Percentiles rank a stretch among this genome's conserved stretches.
phyloP scores from a whole-genome alignment of 352 stramenopile genomes.

The Elongisporangium prolatum region DNA sequence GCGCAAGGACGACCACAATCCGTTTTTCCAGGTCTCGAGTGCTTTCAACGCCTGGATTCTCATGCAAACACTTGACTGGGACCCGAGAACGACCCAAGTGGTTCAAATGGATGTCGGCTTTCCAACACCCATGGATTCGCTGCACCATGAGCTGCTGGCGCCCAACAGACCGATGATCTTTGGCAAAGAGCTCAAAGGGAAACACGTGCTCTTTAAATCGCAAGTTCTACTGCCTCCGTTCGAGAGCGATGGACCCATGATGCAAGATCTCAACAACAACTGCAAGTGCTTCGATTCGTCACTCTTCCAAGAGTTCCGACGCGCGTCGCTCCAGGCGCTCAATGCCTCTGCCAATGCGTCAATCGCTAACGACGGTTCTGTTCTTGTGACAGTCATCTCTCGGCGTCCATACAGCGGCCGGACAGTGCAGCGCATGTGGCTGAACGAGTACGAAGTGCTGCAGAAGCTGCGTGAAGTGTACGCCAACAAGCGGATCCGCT shows the following conservation, averaged over 20 bases:
- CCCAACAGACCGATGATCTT: slow-evolving; percentile 11
- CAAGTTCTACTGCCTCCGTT: slow-evolving; percentile 15
- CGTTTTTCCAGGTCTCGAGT: slow-evolving; percentile 30
- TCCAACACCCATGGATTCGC: slow-evolving; percentile 12
- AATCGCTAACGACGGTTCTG: slow-evolving; percentile 1
- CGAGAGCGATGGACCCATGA: slow-evolving; percentile 12
- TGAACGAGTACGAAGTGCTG: slow-evolving; percentile 21
- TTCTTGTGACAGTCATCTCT: slow-evolving; percentile 20
- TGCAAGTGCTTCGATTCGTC: slow-evolving; percentile 8
- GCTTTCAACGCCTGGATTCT: slow-evolving; percentile 26
- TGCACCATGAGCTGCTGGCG: slow-evolving; percentile 20
- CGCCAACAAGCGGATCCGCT: slow-evolving; percentile 6
- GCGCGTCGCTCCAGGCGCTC: slow-evolving; percentile 3
- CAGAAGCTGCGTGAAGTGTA: slow-evolving; percentile 15
- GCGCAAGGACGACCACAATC: slow-evolving; percentile 29
- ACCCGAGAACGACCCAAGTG: slow-evolving; percentile 12
- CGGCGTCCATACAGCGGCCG: slow-evolving; percentile 15
- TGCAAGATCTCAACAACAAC: slow-evolving; percentile 14
- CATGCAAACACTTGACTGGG: slow-evolving; percentile 9
- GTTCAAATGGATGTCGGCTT: slow-evolving; percentile 22
- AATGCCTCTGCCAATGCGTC: not conserved
- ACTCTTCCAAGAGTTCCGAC: slow-evolving; percentile 11
- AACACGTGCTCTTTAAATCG: slow-evolving; percentile 10
- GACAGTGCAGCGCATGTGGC: slow-evolving; percentile 17
- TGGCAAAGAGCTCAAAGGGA: slow-evolving; percentile 10